Percentiles rank a stretch among this genome's conserved stretches.
Evolutionary conservation across 495 filamentous ascomycete species (phyloP).

Genomic region (Annulohypoxylon nitens): DNA sequence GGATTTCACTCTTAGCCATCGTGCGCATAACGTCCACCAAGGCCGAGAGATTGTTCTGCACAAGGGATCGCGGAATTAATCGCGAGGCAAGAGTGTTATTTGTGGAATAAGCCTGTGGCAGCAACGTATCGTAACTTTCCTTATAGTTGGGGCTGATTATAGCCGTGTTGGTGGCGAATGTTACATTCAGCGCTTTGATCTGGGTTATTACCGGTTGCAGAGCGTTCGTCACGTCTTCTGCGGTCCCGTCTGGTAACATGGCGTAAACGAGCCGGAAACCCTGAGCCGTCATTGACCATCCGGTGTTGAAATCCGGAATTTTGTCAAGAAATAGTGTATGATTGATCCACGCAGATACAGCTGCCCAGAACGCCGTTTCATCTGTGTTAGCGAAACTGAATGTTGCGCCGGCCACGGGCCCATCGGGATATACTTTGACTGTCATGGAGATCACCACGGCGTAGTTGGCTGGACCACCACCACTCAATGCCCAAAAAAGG

Average conservation of each 20-base stretch:
- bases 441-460: slow-evolving; percentile 66
- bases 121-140: slow-evolving; percentile 1
- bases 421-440: slow-evolving; percentile 52
- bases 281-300: no score
- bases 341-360: background rate
- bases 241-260: no score
- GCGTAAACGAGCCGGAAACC: no score
- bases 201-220: background rate
- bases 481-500: slow-evolving; percentile 71
- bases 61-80: slow-evolving; percentile 63
- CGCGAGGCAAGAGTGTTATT: slow-evolving; percentile 57
- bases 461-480: slow-evolving; percentile 68
- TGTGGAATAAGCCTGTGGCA: background rate
- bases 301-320: no score
- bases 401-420: background rate
- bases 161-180: background rate
- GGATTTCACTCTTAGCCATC: background rate
- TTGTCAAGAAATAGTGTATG: no score
- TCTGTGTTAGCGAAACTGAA: background rate
- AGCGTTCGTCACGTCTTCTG: background rate
- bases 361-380: background rate
- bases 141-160: background rate
- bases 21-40: slow-evolving; percentile 41
- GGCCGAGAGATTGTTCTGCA: slow-evolving; percentile 58
- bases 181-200: background rate